Conservation (phyloP, 2,329 filamentous ascomycete genomes). For the Neocucurbitaria cava region DNA sequence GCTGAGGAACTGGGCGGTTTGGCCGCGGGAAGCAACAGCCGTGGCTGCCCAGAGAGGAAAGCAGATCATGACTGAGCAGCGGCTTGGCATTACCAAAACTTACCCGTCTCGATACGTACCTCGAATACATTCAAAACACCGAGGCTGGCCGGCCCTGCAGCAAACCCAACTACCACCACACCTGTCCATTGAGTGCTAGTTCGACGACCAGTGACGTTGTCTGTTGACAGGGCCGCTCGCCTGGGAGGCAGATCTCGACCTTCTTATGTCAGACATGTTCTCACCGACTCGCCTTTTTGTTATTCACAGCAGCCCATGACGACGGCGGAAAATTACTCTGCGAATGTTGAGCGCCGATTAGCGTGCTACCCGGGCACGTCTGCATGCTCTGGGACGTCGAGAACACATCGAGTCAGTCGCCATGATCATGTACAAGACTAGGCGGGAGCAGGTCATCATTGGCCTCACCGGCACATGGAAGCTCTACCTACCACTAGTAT, state of each 20-base stretch:
- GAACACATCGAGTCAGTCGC: background rate
- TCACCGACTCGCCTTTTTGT: constrained; percentile 31
- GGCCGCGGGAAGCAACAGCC: background rate
- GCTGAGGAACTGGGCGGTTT: background rate
- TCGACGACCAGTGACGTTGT: constrained; percentile 15
- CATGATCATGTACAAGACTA: constrained; percentile 13
- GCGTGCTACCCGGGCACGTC: constrained; percentile 29
- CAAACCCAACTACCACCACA: constrained; percentile 10
- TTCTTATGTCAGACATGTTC: constrained; percentile 15
- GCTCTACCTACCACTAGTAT: constrained; percentile 28
- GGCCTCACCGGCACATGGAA: constrained; percentile 27
- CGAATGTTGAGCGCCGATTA: constrained; percentile 2
- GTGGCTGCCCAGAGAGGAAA: background rate
- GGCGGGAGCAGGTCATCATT: constrained; percentile 18
- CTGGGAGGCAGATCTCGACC: constrained; percentile 1
- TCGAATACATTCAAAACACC: background rate
- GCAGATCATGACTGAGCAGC: constrained; percentile 6
- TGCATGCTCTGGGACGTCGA: constrained; percentile 28
- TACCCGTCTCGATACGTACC: background rate
- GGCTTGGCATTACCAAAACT: constrained; percentile 12
- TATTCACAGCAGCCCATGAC: background rate
- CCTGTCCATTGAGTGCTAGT: constrained; percentile 8
- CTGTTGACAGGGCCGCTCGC: background rate
- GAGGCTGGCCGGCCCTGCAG: background rate
- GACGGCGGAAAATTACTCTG: background rate